Evolutionary conservation across 352 stramenopile genomes (phyloP).

Genomic region (Peronospora farinosa): DNA sequence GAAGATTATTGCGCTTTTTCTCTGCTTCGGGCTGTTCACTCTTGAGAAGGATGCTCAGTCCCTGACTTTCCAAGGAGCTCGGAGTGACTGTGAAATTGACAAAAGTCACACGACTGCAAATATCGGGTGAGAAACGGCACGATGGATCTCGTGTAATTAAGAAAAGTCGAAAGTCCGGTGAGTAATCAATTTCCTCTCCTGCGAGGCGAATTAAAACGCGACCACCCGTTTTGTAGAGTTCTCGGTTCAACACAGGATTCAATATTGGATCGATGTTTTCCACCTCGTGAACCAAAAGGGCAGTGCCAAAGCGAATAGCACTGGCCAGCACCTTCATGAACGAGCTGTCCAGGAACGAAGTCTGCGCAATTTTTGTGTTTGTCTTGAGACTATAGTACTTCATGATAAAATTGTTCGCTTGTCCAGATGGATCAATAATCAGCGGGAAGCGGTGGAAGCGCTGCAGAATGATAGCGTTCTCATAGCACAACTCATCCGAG

Average conservation of each 20-base stretch:
- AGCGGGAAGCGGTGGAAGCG: constrained; percentile 96
- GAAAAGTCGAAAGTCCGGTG: constrained; percentile 97
- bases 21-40: constrained; percentile 97
- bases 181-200: constrained; percentile 99
- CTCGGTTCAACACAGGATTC: constrained; percentile 98
- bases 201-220: constrained; percentile 96
- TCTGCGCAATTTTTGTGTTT: constrained; percentile 94
- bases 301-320: constrained; percentile 98
- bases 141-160: constrained; percentile 97
- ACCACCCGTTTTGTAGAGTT: constrained; percentile 98
- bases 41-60: constrained; percentile 93
- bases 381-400: constrained; percentile 92
- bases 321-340: constrained; percentile 99
- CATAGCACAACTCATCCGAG: constrained; percentile 94
- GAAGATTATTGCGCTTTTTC: constrained; percentile 90
- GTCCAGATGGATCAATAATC: constrained; percentile 97
- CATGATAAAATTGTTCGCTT: constrained; percentile 98
- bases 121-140: constrained; percentile 96
- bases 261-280: constrained; percentile 99
- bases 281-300: constrained; percentile 98
- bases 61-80: constrained; percentile 96
- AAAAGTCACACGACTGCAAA: constrained; percentile 98
- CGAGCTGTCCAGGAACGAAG: constrained; percentile 97
- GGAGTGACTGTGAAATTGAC: constrained; percentile 99
- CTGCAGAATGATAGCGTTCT: constrained; percentile 99